Base-by-base conservation (phyloP, 345 rosid species). In the Cardiospermum halicacabum region DNA sequence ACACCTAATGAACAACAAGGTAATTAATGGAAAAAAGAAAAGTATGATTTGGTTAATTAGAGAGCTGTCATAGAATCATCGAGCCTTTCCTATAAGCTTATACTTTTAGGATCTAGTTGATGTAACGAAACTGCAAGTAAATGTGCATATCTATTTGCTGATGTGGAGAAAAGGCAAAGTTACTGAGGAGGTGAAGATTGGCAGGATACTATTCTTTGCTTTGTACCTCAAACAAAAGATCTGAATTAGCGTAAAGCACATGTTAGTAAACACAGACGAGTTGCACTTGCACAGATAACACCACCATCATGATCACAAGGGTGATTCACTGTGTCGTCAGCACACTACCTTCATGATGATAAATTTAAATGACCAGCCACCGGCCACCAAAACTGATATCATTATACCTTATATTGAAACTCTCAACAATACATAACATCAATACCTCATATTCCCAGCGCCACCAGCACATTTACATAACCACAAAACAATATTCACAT, bases 1-100 rank as follows among this genome's bases (percentile, higher is more conserved):
- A 87, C 7, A 87, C 81, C 89, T 86, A 64, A 58, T 9, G 54
- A 62, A 19, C 60, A 64, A 47, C 7, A 43, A 22, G 31, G 25
- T 55, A 40, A 53, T 47, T 53, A 66, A 40, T 25, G 34, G 34
- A 54, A 0, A 60, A n/a, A n/a, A n/a, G n/a, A 25, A 16, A 60
- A 5, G 1, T n/a, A n/a, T n/a, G n/a, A n/a, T n/a, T n/a, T n/a
- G n/a, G n/a, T n/a, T n/a, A n/a, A 11, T 34, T 4, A 34, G 10
- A 34, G 39, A 34, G 1, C 39, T 34, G 9, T 5, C 10, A 34
- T 2, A 34, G 9, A 0, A 34, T 34, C 10, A 34, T 34, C 9
- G 1, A 4, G 8, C 39, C 1, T 34, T 34, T 34, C 39, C 39
- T 34, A 34, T 34, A 7, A 34, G 10, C 8, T 34, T 34, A 34